phyloP scores from a whole-genome alignment of 331 rosid genomes.

The Malus hybrid region DNA sequence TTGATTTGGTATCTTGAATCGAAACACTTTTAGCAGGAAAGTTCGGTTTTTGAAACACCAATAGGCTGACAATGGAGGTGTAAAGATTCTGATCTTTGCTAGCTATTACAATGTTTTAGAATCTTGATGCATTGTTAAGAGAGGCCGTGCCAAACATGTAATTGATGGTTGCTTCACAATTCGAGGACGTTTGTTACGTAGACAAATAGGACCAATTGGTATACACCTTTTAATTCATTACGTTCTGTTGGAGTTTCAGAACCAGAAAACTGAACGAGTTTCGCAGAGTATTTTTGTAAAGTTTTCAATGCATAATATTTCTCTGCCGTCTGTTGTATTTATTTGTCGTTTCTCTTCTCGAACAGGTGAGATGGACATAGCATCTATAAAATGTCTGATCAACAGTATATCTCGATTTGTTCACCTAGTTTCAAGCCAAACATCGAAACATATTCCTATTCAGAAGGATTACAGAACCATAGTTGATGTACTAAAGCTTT shows the following conservation, averaged over 20 bases:
- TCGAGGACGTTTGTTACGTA: too few relatives aligned
- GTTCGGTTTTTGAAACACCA: background rate
- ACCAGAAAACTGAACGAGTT: background rate
- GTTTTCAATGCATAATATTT: background rate
- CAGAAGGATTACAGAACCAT: constrained; percentile 52
- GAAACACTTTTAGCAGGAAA: background rate
- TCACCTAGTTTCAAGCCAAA: constrained; percentile 75
- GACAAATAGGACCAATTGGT: background rate
- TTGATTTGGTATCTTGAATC: background rate
- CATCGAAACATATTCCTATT: constrained; percentile 44
- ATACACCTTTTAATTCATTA: background rate
- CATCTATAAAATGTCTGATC: constrained; percentile 62
- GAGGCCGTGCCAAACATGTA: background rate
- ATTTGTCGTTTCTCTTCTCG: constrained; percentile 18
- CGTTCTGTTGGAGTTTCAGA: background rate
- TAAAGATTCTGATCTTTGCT: background rate
- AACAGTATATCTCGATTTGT: constrained; percentile 84
- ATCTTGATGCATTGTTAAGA: background rate
- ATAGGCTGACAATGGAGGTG: background rate
- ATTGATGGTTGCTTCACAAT: background rate
- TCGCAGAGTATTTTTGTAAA: background rate
- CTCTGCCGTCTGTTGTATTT: background rate
- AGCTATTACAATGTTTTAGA: background rate
- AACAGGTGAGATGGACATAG: constrained; percentile 66
- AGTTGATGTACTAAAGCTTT: constrained; percentile 56